A percentile compares a stretch with the other conserved stretches of the same genome.
phyloP scores from a whole-genome alignment of 257 asterid species.

The Ophiorrhiza pumila region DNA sequence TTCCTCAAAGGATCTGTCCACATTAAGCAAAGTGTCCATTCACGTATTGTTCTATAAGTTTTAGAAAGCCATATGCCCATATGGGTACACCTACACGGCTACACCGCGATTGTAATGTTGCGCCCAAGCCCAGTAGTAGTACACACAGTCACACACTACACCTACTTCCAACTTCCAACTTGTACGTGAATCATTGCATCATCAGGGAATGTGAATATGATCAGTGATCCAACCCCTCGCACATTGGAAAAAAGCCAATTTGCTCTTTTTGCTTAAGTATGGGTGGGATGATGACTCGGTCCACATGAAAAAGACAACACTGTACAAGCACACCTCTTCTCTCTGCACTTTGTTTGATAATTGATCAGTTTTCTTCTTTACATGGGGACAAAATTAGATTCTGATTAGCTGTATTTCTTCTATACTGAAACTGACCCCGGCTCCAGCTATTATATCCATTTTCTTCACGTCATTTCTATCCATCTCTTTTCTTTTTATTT shows the following conservation, averaged over 20 bases:
- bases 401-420: slow-evolving; percentile 7
- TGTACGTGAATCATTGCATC: neutral
- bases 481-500: neutral
- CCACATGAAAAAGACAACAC: slow-evolving; percentile 26
- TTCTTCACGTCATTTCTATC: neutral
- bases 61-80: neutral
- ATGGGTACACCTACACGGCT: neutral
- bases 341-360: neutral
- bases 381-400: slow-evolving; percentile 5
- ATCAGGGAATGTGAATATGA: neutral
- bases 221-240: neutral
- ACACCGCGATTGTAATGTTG: too few species aligned
- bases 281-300: slow-evolving; percentile 2
- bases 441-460: neutral
- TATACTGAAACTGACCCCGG: neutral
- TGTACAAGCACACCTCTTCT: neutral
- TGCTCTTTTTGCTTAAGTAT: slow-evolving; percentile 17
- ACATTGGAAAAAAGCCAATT: slow-evolving; percentile 6
- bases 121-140: too few species aligned
- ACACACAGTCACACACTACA: neutral
- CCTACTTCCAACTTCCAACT: slow-evolving; percentile 4
- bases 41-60: neutral
- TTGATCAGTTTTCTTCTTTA: slow-evolving; percentile 8
- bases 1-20: neutral
- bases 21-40: neutral